phyloP scores from a whole-genome alignment of 2,329 filamentous ascomycete genomes.

The Didymella glomerata region DNA sequence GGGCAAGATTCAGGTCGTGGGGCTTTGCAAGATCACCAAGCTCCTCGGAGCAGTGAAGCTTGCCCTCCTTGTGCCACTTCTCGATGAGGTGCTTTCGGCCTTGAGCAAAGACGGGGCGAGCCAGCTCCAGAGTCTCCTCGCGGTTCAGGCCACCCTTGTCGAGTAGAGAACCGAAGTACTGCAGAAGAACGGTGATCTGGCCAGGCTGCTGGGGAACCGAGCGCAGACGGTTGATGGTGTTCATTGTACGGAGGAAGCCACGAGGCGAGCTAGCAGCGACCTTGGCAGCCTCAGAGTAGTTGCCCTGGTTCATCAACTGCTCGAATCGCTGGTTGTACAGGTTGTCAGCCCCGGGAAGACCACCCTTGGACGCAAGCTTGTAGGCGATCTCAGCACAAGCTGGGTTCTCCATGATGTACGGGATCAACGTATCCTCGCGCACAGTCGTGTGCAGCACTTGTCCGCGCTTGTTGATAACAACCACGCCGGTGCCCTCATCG shows the following conservation, averaged over 20 bases:
- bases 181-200: slow-evolving; percentile 91
- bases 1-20: slow-evolving; percentile 86
- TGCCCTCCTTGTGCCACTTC: slow-evolving; percentile 97
- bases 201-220: slow-evolving; percentile 79
- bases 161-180: slow-evolving; percentile 96
- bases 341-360: slow-evolving; percentile 91
- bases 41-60: slow-evolving; percentile 95
- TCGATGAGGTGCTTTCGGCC: slow-evolving; percentile 95
- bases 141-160: slow-evolving; percentile 94
- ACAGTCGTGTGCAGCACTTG: slow-evolving; percentile 95
- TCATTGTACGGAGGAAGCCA: slow-evolving; percentile 90
- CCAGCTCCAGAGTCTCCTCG: slow-evolving; percentile 92
- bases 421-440: slow-evolving; percentile 89
- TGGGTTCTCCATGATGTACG: slow-evolving; percentile 95
- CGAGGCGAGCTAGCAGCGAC: slow-evolving; percentile 95
- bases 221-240: slow-evolving; percentile 98
- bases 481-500: slow-evolving; percentile 82
- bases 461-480: slow-evolving; percentile 96
- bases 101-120: slow-evolving; percentile 89
- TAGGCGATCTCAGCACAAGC: slow-evolving; percentile 93
- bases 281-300: slow-evolving; percentile 90
- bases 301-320: slow-evolving; percentile 78
- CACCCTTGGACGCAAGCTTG: slow-evolving; percentile 93
- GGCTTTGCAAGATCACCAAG: slow-evolving; percentile 92
- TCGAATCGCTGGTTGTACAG: slow-evolving; percentile 95